Evolutionary conservation across 805 yeast species (phyloP).

Genomic region (Candida arabinofermentans): DNA sequence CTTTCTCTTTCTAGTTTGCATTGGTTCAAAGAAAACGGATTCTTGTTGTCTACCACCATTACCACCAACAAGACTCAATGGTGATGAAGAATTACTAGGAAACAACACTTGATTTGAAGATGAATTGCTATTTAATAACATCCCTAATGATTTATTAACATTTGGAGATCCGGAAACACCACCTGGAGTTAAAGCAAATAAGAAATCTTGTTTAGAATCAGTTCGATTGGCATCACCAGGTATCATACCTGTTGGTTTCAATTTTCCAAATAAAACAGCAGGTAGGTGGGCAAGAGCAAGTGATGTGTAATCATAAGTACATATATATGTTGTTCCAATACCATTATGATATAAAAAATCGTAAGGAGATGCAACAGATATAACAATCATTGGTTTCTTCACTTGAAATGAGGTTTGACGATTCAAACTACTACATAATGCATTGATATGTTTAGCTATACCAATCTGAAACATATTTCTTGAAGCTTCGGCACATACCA

Average conservation of each 20-base stretch:
- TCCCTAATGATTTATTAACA: conserved; percentile 4
- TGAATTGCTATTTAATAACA: conserved; percentile 3
- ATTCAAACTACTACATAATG: conserved; percentile 44
- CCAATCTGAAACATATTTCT: conserved; percentile 61
- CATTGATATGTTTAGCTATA: conserved; percentile 52
- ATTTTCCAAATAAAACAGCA: conserved; percentile 50
- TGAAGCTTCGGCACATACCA: conserved; percentile 54
- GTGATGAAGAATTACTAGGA: background rate
- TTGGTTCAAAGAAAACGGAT: background rate
- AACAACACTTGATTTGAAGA: background rate
- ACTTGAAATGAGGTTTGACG: conserved; percentile 31
- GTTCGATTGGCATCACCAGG: conserved; percentile 43
- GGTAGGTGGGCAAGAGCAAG: conserved; percentile 47
- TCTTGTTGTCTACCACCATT: background rate
- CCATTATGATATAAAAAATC: conserved; percentile 54
- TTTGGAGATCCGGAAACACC: conserved; percentile 1
- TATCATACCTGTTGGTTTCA: conserved; percentile 47
- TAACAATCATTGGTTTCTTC: conserved; percentile 48
- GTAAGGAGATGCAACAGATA: conserved; percentile 62
- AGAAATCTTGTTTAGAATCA: conserved; percentile 5
- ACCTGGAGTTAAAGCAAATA: conserved; percentile 5
- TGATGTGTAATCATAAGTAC: conserved; percentile 57
- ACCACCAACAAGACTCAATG: background rate
- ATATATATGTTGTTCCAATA: conserved; percentile 53
- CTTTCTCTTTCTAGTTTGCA: conserved; percentile 10